Base-by-base conservation (phyloP, 208 protist species). In the Acanthamoeba healyi region DNA sequence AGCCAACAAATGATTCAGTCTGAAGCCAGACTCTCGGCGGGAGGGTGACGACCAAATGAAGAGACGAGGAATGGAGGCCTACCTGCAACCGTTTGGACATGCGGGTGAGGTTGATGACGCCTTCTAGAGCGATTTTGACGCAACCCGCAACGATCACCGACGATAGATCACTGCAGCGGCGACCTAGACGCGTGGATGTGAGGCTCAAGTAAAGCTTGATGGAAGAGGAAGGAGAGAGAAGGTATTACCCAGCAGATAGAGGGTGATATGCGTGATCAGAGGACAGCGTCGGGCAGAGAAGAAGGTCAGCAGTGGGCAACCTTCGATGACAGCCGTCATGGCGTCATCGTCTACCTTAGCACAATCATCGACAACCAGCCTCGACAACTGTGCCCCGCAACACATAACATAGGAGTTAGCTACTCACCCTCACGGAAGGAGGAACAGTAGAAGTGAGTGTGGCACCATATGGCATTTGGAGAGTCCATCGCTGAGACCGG, bases 11-110 rank as follows among this genome's bases (percentile, higher is more conserved):
- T n/a, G n/a, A n/a, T n/a, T n/a, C n/a, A n/a, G n/a, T n/a, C n/a
- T n/a, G n/a, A n/a, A n/a, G n/a, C n/a, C n/a, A n/a, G n/a, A n/a
- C n/a, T n/a, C n/a, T n/a, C n/a, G n/a, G n/a, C n/a, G n/a, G n/a
- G n/a, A n/a, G n/a, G n/a, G n/a, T n/a, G n/a, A n/a, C n/a, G n/a
- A n/a, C n/a, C n/a, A n/a, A 6, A 4, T 1, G 29, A 32, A 44
- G 22, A 36, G 67, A 40, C n/a, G n/a, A 5, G 58, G 17, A 22
- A 32, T 29, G 26, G n/a, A 40, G 40, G 4, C 72, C 24, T 6
- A 86, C 77, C 77, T 86, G 77, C 24, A 86, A 22, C 29, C 46
- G 40, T n/a, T 86, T 86, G 46, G 77, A 9, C 77, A 86, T 40
- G 77, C 77, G 77, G 17, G 32, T 17, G 32, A 86, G 24, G 44